Base-by-base conservation (phyloP, 768 basidiomycete species). In the Termitomyces sp. region DNA sequence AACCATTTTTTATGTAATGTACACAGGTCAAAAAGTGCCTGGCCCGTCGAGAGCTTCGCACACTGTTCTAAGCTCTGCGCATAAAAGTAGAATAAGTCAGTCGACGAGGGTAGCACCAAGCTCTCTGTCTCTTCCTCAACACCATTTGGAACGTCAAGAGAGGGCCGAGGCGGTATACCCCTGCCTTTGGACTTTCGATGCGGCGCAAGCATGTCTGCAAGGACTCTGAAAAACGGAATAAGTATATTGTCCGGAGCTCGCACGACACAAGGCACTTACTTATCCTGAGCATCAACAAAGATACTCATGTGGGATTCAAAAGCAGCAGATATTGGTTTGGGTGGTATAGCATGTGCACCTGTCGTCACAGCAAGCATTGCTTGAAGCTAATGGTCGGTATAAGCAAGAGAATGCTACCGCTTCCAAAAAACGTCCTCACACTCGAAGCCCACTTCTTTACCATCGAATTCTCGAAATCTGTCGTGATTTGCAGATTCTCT, bases 1-100 rank as follows among this genome's bases (percentile, higher is more conserved):
- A 99, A 74, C 95, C 96, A 98, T 70, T 98, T 98, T 70, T 87
- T 93, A 68, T 93, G 93, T 41, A 99, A 72, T 18, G 77, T 80
- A 55, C 84, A 85, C 37, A 99, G 70, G 64, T 96, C 93, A 69
- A 86, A 89, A 61, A 99, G 73, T 5, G 94, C 83, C 59, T 88
- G 85, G 0, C 91, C 89, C 0, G 87, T 92, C 11, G 92, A 95
- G 4, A 97, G 77, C 67, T 91, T 95, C 2, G 92, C 89, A 67
- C 96, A 98, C 68, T 95, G 92, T 54, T 98, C 97, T 37, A 99
- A 75, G 57, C 88, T 95, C 70, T 98, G 95, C 0, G 87, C 93
- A 69, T 98, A 98, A 73, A 97, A 94, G 70, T 95, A 97, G 77
- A 98, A 99, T 18, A 99, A 75, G 65, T 98, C 95, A 0, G 95